Conservation (phyloP, 306 rosid genomes). For the Vachellia collinsii region DNA sequence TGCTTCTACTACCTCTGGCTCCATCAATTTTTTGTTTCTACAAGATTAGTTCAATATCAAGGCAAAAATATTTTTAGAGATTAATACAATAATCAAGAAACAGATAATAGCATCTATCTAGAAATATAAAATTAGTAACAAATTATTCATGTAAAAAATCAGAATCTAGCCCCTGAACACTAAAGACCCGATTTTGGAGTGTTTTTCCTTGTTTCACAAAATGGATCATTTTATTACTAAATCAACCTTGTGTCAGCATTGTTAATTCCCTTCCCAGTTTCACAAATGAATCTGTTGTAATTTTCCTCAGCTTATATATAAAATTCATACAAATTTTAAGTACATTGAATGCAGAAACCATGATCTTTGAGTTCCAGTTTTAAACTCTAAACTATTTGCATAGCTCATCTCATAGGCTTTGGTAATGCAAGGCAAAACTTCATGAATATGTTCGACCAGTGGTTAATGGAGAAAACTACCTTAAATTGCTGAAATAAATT, state of each 20-base stretch:
- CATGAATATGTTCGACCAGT: not conserved
- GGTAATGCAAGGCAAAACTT: not conserved
- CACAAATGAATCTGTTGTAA: not conserved
- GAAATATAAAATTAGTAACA: not conserved
- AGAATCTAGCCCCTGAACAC: not conserved
- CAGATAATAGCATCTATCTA: not conserved
- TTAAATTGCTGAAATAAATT: not conserved
- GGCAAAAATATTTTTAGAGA: not conserved
- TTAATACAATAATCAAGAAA: not conserved
- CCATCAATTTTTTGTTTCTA: slow-evolving; percentile 53
- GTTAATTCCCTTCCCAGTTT: not conserved
- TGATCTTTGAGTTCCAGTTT: not conserved
- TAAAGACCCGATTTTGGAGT: not conserved
- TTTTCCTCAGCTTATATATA: not conserved
- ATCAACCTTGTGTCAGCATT: not conserved
- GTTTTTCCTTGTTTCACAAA: not conserved
- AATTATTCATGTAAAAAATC: not conserved
- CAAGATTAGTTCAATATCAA: slow-evolving; percentile 5
- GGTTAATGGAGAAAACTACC: not conserved
- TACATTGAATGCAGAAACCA: not conserved
- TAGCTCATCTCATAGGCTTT: not conserved
- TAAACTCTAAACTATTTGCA: not conserved
- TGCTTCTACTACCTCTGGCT: slow-evolving; percentile 70
- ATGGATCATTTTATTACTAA: not conserved
- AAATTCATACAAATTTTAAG: not conserved